These are phyloP conservation scores for Lathyrus oleraceus DNA, from an alignment of 306 rosid genomes.

Conservation along the genomic window DNA sequence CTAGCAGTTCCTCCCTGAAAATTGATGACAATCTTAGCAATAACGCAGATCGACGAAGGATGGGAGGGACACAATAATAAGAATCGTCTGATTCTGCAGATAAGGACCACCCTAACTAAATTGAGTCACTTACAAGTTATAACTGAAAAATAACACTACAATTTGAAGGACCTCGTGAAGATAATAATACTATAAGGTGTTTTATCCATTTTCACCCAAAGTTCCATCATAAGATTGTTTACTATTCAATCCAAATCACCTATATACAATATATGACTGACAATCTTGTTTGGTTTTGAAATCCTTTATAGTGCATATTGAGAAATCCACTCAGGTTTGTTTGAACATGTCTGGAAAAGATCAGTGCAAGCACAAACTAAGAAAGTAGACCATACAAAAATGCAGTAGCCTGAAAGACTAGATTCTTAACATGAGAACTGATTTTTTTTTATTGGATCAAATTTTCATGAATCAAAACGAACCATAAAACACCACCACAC, in stretches of 20 bases:
- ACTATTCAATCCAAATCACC: background rate
- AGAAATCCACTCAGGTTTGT: constrained; percentile 20
- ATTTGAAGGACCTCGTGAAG: constrained; percentile 3
- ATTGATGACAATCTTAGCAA: constrained; percentile 26
- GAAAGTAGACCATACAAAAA: background rate
- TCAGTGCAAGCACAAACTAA: background rate
- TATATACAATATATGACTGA: background rate
- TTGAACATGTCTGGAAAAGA: background rate
- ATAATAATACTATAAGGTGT: background rate
- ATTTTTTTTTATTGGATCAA: background rate
- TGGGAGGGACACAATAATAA: background rate
- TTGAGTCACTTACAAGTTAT: background rate
- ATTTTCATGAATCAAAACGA: constrained; percentile 3
- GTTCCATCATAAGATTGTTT: background rate
- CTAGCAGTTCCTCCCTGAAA: constrained; percentile 77
- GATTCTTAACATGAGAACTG: background rate
- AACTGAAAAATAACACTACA: background rate
- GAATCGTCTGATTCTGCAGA: constrained; percentile 17
- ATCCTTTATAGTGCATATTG: background rate
- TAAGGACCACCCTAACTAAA: constrained; percentile 19
- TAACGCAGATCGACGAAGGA: background rate
- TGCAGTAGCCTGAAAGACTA: constrained; percentile 1
- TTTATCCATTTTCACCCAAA: constrained; percentile 23
- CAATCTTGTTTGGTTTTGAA: constrained; percentile 12
- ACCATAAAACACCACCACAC: background rate